Evolutionary conservation across 2,329 filamentous ascomycete species (phyloP).

Genomic region (Lachnellula arida): DNA sequence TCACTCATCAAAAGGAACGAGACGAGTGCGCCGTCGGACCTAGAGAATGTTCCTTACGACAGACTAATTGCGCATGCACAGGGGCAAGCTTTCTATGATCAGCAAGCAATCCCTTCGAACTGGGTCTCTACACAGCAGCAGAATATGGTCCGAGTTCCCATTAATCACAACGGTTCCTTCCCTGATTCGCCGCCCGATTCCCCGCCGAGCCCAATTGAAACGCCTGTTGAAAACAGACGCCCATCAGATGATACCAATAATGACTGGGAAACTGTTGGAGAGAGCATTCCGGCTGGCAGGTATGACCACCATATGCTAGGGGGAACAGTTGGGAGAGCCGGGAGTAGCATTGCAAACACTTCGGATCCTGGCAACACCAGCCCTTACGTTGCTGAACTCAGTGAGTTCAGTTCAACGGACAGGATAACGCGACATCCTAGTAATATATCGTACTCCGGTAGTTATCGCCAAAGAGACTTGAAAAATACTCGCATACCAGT

Average conservation of each 20-base stretch:
- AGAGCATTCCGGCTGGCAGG: constrained; percentile 16
- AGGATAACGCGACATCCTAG: constrained; percentile 28
- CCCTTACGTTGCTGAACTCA: constrained; percentile 11
- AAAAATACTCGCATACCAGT: constrained; percentile 26
- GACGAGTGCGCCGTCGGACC: constrained; percentile 5
- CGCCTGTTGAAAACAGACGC: constrained; percentile 1
- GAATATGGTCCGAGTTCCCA: constrained; percentile 22
- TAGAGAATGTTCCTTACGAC: constrained; percentile 4
- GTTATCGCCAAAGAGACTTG: constrained; percentile 28
- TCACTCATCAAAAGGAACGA: constrained; percentile 13
- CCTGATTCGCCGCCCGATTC: constrained; percentile 14
- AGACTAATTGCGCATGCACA: constrained; percentile 4
- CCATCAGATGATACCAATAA: constrained; percentile 19
- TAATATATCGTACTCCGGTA: constrained; percentile 19
- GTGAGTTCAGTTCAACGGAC: constrained; percentile 24
- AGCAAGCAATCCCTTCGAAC: constrained; percentile 18
- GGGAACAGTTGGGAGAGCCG: constrained; percentile 18
- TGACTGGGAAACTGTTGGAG: constrained; percentile 32
- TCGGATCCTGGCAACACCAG: constrained; percentile 21
- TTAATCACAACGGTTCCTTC: constrained; percentile 18
- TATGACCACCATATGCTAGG: constrained; percentile 11
- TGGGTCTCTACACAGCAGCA: constrained; percentile 17
- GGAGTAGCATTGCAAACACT: constrained; percentile 29
- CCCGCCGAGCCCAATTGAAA: neutral
- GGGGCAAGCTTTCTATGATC: constrained; percentile 22